These are phyloP conservation scores for Epichloe bromicola DNA, from an alignment of 2,329 filamentous ascomycete genomes.

Conservation along the genomic window DNA sequence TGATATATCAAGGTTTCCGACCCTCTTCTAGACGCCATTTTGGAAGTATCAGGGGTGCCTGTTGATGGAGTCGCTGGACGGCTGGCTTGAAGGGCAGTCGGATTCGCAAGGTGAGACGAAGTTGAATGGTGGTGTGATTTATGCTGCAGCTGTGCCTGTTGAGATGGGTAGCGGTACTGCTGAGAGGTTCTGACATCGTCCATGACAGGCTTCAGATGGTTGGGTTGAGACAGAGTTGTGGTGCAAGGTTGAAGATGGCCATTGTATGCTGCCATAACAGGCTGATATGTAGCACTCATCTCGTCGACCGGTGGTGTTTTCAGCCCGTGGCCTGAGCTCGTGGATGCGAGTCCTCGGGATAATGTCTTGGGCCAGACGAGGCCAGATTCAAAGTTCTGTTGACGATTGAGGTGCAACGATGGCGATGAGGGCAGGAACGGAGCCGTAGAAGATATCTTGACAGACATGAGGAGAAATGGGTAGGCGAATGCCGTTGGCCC, in stretches of 20 bases:
- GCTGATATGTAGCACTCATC: constrained; percentile 41
- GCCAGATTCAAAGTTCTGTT: constrained; percentile 9
- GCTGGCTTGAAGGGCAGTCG: constrained; percentile 21
- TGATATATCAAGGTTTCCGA: constrained; percentile 38
- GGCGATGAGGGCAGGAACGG: constrained; percentile 12
- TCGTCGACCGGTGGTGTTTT: constrained; percentile 38
- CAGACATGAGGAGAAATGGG: constrained; percentile 15
- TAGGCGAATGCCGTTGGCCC: background rate
- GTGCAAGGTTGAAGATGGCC: constrained; percentile 30
- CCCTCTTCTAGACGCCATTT: constrained; percentile 23
- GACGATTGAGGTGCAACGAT: constrained; percentile 10
- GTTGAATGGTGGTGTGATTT: constrained; percentile 1
- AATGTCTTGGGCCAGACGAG: constrained; percentile 13
- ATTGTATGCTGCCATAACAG: constrained; percentile 33
- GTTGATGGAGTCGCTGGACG: constrained; percentile 26
- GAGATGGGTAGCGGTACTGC: constrained; percentile 18
- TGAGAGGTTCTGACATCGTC: constrained; percentile 22
- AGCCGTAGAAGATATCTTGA: constrained; percentile 12
- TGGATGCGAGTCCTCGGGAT: constrained; percentile 10
- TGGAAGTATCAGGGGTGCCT: constrained; percentile 14
- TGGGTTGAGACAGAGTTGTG: constrained; percentile 19
- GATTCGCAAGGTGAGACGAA: constrained; percentile 2
- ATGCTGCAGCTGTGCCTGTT: constrained; percentile 11
- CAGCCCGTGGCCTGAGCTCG: constrained; percentile 25
- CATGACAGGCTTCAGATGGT: constrained; percentile 18